A percentile compares a stretch with the other conserved stretches of the same genome.
Evolutionary conservation across 495 filamentous ascomycete species (phyloP).

Genomic region (Hypoxylon fuscum): DNA sequence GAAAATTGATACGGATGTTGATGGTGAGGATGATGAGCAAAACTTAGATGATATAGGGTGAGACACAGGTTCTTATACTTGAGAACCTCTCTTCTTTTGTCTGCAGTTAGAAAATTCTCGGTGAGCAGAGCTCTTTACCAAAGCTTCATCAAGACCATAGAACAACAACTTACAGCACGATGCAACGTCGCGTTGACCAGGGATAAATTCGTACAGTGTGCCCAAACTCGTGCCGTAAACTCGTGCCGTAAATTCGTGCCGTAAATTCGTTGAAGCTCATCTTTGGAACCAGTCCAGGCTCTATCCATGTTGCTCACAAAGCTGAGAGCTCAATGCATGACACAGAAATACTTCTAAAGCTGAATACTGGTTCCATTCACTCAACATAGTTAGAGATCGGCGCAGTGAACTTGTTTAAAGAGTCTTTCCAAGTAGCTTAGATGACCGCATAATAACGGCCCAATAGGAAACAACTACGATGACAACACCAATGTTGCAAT

Average conservation of each 20-base stretch:
- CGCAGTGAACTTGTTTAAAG: slow-evolving; percentile 11
- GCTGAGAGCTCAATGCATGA: slow-evolving; percentile 13
- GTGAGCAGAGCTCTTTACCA: slow-evolving; percentile 11
- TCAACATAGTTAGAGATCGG: slow-evolving; percentile 26
- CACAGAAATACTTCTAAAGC: slow-evolving; percentile 9
- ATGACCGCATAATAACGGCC: too few relatives aligned
- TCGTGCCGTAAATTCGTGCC: not conserved
- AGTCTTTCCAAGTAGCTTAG: slow-evolving; percentile 14
- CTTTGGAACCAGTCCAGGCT: not conserved
- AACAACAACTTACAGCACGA: slow-evolving; percentile 8
- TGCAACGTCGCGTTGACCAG: slow-evolving; percentile 19
- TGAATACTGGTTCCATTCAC: slow-evolving; percentile 15
- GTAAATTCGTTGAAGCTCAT: not conserved
- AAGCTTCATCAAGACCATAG: not conserved
- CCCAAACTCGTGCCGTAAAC: not conserved
- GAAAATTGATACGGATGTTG: slow-evolving; percentile 27
- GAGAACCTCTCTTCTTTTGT: not conserved
- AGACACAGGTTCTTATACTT: slow-evolving; percentile 36
- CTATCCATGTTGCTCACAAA: slow-evolving; percentile 1
- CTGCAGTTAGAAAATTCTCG: not conserved
- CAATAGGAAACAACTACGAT: too few relatives aligned
- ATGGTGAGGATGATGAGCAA: slow-evolving; percentile 25
- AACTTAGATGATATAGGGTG: slow-evolving; percentile 23
- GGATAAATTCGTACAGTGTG: slow-evolving; percentile 4
- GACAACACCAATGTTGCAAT: too few relatives aligned